Evolutionary conservation across 78 protist genomes (phyloP).

Genomic region (Planoprotostelium fungivorum): DNA sequence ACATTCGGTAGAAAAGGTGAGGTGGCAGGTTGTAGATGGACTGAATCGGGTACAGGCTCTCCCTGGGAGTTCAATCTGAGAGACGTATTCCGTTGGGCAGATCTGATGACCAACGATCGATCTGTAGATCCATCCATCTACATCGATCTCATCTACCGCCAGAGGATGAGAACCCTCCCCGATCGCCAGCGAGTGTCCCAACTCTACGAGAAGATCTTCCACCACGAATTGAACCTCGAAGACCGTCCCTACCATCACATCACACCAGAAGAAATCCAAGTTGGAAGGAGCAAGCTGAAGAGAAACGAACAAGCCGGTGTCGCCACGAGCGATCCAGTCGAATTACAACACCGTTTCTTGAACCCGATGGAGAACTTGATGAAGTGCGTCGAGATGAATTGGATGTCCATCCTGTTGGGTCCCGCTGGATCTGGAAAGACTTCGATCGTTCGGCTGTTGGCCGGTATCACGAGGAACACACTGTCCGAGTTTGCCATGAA

Average conservation of each 20-base stretch:
- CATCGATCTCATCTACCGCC: conserved; percentile 77
- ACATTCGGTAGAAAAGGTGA: conserved; percentile 74
- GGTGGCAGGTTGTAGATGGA: neutral
- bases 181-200: conserved; percentile 59
- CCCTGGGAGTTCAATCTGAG: conserved; percentile 99
- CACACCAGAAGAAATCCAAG: conserved; percentile 42
- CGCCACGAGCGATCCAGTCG: neutral
- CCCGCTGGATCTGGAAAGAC: conserved; percentile 89
- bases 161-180: conserved; percentile 76
- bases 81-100: conserved; percentile 95
- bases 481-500: conserved; percentile 84
- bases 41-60: neutral
- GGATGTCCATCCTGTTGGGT: conserved; percentile 84
- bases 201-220: conserved; percentile 22
- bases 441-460: conserved; percentile 69
- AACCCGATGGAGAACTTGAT: conserved; percentile 61
- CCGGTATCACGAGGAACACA: conserved; percentile 69
- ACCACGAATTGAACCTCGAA: neutral
- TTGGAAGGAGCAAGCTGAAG: conserved; percentile 25
- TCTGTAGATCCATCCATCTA: conserved; percentile 24
- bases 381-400: conserved; percentile 51
- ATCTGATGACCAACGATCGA: conserved; percentile 36
- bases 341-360: conserved; percentile 23
- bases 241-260: conserved; percentile 23
- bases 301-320: neutral